Conservation (phyloP, 768 basidiomycete species). For the Kockovaella imperatae region DNA sequence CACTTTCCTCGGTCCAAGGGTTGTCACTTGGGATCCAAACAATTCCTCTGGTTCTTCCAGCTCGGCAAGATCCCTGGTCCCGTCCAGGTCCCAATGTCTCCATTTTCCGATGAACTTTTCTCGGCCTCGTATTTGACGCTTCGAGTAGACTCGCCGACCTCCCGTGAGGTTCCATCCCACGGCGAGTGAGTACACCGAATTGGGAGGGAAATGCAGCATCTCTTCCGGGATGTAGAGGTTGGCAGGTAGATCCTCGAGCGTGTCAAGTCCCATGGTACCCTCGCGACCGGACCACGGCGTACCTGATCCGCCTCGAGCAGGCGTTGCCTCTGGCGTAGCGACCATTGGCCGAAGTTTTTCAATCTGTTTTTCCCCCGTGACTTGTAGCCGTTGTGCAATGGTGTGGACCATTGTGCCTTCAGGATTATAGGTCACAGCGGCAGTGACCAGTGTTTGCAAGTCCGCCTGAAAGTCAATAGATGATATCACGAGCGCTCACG, state of each 20-base stretch:
- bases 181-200: constrained; percentile 25
- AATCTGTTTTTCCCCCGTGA: constrained; percentile 34
- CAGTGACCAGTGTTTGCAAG: constrained; percentile 26
- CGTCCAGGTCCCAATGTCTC: constrained; percentile 38
- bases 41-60: constrained; percentile 32
- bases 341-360: constrained; percentile 27
- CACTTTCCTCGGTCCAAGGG: constrained; percentile 4
- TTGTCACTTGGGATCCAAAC: constrained; percentile 11
- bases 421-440: constrained; percentile 40
- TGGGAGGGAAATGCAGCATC: constrained; percentile 39
- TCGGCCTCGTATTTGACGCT: constrained; percentile 27
- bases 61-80: constrained; percentile 35
- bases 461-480: constrained; percentile 18
- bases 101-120: constrained; percentile 42
- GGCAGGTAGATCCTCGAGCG: constrained; percentile 17
- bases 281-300: constrained; percentile 17
- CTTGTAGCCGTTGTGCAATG: constrained; percentile 27
- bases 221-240: constrained; percentile 30
- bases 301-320: constrained; percentile 16
- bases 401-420: constrained; percentile 33
- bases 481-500: constrained; percentile 7
- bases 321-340: constrained; percentile 27
- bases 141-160: constrained; percentile 29
- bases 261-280: neutral
- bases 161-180: constrained; percentile 41